Evolutionary conservation across 257 asterid species (phyloP), one percentile per base, ranked within the genome.

Genomic region (Schizonepeta tenuifolia): DNA sequence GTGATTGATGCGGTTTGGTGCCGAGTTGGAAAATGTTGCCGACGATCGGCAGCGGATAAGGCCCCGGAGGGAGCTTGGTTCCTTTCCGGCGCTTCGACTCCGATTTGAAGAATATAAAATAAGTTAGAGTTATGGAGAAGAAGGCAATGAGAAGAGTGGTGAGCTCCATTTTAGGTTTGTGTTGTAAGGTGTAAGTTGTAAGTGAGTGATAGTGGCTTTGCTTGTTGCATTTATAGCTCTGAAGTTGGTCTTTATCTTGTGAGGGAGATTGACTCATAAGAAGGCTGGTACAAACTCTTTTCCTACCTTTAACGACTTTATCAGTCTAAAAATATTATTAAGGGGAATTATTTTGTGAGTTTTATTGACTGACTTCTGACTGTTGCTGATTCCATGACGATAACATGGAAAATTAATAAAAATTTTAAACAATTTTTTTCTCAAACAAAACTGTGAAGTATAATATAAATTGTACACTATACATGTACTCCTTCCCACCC

Each of bases 1-100:
- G 63, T 6, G 79, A 54, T 17, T 71, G 69, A 63, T 80, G 78
- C 14, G 81, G 78, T 21, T 36, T 58, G 13, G 24, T 9, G 6
- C 54, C 67, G 2, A 72, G 31, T 11, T 66, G 75, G 14, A 72
- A 26, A 8, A 72, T 66, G 74, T 77, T 77, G 17, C 81, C 78
- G 10, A 72, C 38, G 49, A 77, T 47, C 0, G 77, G 77, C 1
- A 67, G 50, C 13, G 72, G 72, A 6, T 13, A n/a, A 3, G 72
- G 72, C 15, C 72, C 72, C 4, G 72, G 72, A 0, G 72, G 72
- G 7, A 67, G 72, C 47, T 35, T 60, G 1, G 14, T 9, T 35
- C 47, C 15, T 36, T 3, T 57, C 17, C 36, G 36, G 36, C 7
- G 36, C 36, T 31, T 31, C 36, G 36, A 31, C 1, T 4, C 2